Base-by-base conservation (phyloP, 495 filamentous ascomycete species). In the Trichoderma orchidacearum region DNA sequence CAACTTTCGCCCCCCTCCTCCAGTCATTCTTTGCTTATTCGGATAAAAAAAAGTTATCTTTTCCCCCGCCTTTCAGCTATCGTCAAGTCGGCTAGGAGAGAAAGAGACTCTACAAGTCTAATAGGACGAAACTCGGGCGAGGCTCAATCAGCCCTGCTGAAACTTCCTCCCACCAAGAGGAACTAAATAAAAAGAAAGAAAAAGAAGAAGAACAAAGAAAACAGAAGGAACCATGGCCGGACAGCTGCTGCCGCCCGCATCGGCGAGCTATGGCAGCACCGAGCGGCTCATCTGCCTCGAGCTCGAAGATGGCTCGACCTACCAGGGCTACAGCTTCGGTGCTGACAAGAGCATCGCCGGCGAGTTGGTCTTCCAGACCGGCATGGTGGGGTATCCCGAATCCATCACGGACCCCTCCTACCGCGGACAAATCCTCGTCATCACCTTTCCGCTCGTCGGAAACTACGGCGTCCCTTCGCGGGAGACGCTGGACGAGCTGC, bases 381-480 rank as follows among this genome's bases (percentile, higher is more conserved):
- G 93, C 66, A 95, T 98, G 93, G 93, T 98, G 56, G 93, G 93
- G 59, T 98, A 98, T 66, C 91, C 93, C 30, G 93, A 98, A 75
- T 91, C 88, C 12, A 79, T 95, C 63, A 95, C 90, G 53, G 90
- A 95, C 63, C 90, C 90, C 58, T 95, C 90, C 56, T 95, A 95
- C 70, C 86, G 86, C 15, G 90, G 90, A 34, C 90, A 95, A 71
- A 90, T 95, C 53, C 80, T 95, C 53, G 88, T 95, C 63, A 79
- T 95, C 63, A 95, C 90, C 27, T 95, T 93, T 69, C 90, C 90
- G 25, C 76, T 95, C 15, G 85, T 91, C 57, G 90, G 90, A 63
- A 95, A 95, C 74, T 98, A 98, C 72, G 93, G 88, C 59, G 93
- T 96, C 11, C 93, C 93, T 25, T 87, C 88, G 1, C 78, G 90